phyloP scores from a whole-genome alignment of 345 rosid species.

The Salix brachista region DNA sequence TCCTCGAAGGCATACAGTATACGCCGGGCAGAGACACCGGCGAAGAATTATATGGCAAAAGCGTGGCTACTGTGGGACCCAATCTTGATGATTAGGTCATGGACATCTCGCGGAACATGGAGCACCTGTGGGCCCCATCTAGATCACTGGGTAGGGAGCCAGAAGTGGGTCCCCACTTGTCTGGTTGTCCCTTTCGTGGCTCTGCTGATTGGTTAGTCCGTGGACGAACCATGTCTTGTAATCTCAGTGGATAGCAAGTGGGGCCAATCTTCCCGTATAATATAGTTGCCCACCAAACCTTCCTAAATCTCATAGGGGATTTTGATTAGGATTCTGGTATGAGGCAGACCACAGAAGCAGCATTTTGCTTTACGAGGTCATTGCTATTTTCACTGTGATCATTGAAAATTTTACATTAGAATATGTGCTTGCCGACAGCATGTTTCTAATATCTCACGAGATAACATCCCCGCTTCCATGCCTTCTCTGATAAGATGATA shows the following conservation, averaged over 20 bases:
- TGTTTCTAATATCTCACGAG: neutral
- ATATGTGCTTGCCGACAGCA: slow-evolving; percentile 16
- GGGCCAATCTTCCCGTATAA: neutral
- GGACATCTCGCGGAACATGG: slow-evolving; percentile 31
- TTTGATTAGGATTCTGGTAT: neutral
- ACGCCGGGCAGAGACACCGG: neutral
- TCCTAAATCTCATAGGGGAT: neutral
- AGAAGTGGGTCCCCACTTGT: slow-evolving; percentile 40
- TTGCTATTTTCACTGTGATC: neutral
- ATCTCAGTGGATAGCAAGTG: slow-evolving; percentile 32
- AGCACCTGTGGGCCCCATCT: slow-evolving; percentile 27
- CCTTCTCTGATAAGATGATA: neutral
- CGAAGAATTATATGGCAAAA: slow-evolving; percentile 8
- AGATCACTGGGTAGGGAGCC: slow-evolving; percentile 62
- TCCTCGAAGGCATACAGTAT: no score
- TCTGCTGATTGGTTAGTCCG: slow-evolving; percentile 17
- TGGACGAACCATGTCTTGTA: slow-evolving; percentile 15
- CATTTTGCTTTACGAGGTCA: neutral
- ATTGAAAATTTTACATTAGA: neutral
- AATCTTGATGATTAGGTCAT: slow-evolving; percentile 18
- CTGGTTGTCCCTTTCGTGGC: slow-evolving; percentile 36
- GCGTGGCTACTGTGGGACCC: slow-evolving; percentile 17
- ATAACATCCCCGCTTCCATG: neutral
- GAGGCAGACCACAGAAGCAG: neutral
- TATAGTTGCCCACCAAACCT: neutral